A percentile compares a stretch with the other conserved stretches of the same genome.
These are phyloP conservation scores for Phoma sp. DNA, from an alignment of 2,329 filamentous ascomycete species.

Conservation along the genomic window DNA sequence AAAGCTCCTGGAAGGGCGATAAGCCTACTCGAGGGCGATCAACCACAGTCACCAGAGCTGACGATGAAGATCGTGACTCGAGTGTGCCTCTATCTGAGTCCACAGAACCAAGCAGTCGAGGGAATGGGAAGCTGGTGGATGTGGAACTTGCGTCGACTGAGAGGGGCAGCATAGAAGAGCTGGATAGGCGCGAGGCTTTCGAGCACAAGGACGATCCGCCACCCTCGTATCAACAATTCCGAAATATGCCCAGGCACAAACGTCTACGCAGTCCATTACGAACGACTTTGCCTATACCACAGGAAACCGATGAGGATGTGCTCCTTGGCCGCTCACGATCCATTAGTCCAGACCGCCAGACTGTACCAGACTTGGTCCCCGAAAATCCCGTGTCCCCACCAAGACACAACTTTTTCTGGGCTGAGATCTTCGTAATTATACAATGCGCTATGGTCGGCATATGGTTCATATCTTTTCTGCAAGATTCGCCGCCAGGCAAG, in stretches of 20 bases:
- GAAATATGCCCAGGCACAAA: slow-evolving; percentile 51
- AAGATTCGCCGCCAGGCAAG: slow-evolving; percentile 74
- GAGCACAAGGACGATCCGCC: slow-evolving; percentile 57
- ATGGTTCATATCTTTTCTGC: slow-evolving; percentile 86
- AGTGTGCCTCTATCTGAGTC: slow-evolving; percentile 51
- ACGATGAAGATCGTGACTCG: slow-evolving; percentile 48
- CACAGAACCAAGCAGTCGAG: slow-evolving; percentile 58
- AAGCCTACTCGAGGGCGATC: slow-evolving; percentile 51
- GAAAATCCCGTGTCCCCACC: slow-evolving; percentile 50
- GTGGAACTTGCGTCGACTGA: slow-evolving; percentile 77
- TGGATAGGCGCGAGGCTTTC: slow-evolving; percentile 42
- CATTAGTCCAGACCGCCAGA: slow-evolving; percentile 58
- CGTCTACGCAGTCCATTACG: slow-evolving; percentile 51
- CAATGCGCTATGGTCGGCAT: slow-evolving; percentile 85
- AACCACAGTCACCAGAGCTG: slow-evolving; percentile 38
- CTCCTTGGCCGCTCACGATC: slow-evolving; percentile 52
- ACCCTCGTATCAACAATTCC: slow-evolving; percentile 64
- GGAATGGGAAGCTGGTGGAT: slow-evolving; percentile 77
- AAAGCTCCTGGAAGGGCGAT: slow-evolving; percentile 63
- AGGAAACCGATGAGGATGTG: slow-evolving; percentile 60
- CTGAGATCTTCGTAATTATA: slow-evolving; percentile 84
- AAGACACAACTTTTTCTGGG: slow-evolving; percentile 88
- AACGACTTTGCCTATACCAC: slow-evolving; percentile 49
- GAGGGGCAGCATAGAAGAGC: slow-evolving; percentile 52
- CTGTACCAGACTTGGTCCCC: slow-evolving; percentile 63